Base-by-base conservation (phyloP, 305 asterid genomes). In the Nicotiana rustica region DNA sequence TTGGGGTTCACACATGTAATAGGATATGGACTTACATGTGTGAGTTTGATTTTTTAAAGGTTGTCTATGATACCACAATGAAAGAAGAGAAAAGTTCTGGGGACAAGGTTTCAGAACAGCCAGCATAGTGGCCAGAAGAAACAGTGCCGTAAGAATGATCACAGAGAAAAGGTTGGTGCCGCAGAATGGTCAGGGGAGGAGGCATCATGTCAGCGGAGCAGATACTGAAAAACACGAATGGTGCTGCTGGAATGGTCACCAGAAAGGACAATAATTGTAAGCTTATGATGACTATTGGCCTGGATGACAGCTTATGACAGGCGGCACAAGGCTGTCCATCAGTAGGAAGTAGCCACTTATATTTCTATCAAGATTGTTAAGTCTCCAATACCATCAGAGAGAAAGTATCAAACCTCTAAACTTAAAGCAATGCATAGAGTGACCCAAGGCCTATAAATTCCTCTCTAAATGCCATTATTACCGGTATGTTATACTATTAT, bases 331-430 rank as follows among this genome's bases (percentile, higher is more conserved):
- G 62, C 31, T 3, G 33, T 4, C 31, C 19, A 68, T 36, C 4
- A 7, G n/a, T 68, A n/a, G 77, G 77, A 68, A 68, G 15, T 36
- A 68, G 77, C 77, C 18, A 68, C 77, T 68, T 68, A n/a, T 36
- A 68, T 36, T 33, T 68, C 77, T 10, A 38, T 68, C 49, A 10
- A 38, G 5, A 68, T 38, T 36, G 56, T 38, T 38, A 41, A 7
- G 56, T 68, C 77, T 38, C 1, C 10, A 55, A 38, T 68, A 18
- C 77, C 56, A 38, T 36, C 56, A 36, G 56, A 38, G 38, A 68
- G 56, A 68, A 36, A 38, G 77, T 68, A n/a, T 68, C 56, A 38
- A 68, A 38, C 77, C 77, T 10, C 10, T n/a, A 36, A n/a, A 4
- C 77, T 36, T 68, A n/a, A 12, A 68, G 31, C 77, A 68, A 38